A percentile compares a stretch with the other conserved stretches of the same genome.
These are phyloP conservation scores for Botrytis elliptica DNA, from an alignment of 2,329 filamentous ascomycete species.

Conservation along the genomic window DNA sequence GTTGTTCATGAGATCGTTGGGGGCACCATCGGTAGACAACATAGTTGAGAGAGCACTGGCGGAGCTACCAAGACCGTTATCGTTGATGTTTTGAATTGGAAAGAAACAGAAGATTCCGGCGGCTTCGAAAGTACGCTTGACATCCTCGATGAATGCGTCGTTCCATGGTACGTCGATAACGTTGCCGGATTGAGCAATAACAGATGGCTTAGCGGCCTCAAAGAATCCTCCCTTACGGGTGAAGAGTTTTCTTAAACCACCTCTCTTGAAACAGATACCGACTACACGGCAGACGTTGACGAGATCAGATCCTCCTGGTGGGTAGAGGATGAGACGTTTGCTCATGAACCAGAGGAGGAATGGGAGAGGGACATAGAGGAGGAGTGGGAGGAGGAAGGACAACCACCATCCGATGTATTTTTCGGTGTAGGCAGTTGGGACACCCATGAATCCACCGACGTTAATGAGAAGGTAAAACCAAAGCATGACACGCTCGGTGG, in stretches of 20 bases:
- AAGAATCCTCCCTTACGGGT: conserved; percentile 52
- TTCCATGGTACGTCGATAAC: conserved; percentile 75
- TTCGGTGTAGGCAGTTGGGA: conserved; percentile 44
- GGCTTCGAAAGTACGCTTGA: conserved; percentile 66
- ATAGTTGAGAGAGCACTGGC: conserved; percentile 54
- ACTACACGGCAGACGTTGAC: conserved; percentile 47
- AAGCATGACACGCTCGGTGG: conserved; percentile 47
- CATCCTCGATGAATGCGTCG: conserved; percentile 77
- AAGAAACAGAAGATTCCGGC: conserved; percentile 64
- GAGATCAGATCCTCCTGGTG: conserved; percentile 48
- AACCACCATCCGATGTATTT: conserved; percentile 52
- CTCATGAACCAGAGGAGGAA: conserved; percentile 45
- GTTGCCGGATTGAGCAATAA: conserved; percentile 53
- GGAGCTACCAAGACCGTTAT: conserved; percentile 49
- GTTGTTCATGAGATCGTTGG: conserved; percentile 76
- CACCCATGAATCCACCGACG: conserved; percentile 54
- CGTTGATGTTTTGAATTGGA: conserved; percentile 44
- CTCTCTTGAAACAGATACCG: conserved; percentile 43
- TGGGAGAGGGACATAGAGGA: conserved; percentile 62
- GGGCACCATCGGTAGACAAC: conserved; percentile 66
- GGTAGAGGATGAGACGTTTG: conserved; percentile 46
- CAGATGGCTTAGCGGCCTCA: conserved; percentile 66
- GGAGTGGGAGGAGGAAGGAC: conserved; percentile 50
- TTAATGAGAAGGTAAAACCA: conserved; percentile 70
- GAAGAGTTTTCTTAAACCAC: conserved; percentile 67